Evolutionary conservation across 192 early-diverging fungal species (phyloP), one percentile per base, ranked within the genome.

Genomic region (Gaertneriomyces semiglobifer): DNA sequence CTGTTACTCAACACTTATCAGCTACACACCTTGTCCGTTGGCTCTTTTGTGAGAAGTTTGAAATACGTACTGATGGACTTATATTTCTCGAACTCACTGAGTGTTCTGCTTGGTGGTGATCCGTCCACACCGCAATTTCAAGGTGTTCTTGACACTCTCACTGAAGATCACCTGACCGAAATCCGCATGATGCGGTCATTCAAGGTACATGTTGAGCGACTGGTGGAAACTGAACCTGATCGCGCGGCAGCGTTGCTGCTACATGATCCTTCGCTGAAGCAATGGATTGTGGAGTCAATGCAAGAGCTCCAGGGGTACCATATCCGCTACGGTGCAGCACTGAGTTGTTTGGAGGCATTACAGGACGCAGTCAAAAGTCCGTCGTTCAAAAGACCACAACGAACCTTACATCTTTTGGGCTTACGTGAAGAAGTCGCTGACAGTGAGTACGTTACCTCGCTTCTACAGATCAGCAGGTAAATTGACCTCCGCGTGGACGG

Each of bases 21-120:
- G 63, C 73, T 91, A 59, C 87, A 86, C 70, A 88, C 88, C 68
- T 87, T 91, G 58, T 96, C 93, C 10, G 82, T 94, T n/a, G 70
- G 78, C 2, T 81, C 87, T 6, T 89, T 92, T 58, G 81, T 88
- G 33, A 73, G 83, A 11, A 86, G 83, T 67, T 69, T 93, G 7
- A 89, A 90, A 77, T 95, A 90, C 71, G 84, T 89, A 0, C 68
- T 88, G 12, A 93, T 94, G 92, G 88, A 91, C 64, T 87, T 92
- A 68, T 96, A 83, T 65, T 95, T 89, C 63, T 80, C 86, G 0
- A 93, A 92, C 68, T 91, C 94, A 3, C 83, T 95, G 53, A 90
- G 88, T 66, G 74, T 92, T 7, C 74, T 93, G 9, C 61, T 68
- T 12, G 72, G 70, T 42, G 44, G 40, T 16, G 55, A 7, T 75